phyloP scores from a whole-genome alignment of 768 basidiomycete species.

The Leccinum truebloodii region DNA sequence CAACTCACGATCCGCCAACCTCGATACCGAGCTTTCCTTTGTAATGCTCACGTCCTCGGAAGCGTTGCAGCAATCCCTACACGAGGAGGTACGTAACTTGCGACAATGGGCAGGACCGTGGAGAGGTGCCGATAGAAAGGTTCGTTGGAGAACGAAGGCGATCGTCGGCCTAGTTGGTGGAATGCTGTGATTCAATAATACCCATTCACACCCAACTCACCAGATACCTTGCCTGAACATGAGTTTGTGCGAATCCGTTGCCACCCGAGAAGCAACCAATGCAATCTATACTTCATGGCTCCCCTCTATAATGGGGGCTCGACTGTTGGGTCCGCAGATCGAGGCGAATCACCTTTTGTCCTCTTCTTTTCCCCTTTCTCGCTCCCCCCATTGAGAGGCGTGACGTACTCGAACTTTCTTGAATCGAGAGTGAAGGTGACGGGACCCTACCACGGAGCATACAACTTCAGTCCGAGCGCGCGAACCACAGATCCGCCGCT shows the following conservation, averaged over 20 bases:
- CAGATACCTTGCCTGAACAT: neutral
- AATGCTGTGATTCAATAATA: slow-evolving; percentile 51
- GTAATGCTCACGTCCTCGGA: slow-evolving; percentile 70
- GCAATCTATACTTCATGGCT: slow-evolving; percentile 7
- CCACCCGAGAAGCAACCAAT: neutral
- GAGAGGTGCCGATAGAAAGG: slow-evolving; percentile 57
- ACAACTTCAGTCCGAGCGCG: slow-evolving; percentile 6
- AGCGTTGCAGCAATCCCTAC: slow-evolving; percentile 48
- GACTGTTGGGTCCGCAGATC: slow-evolving; percentile 5
- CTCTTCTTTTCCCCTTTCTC: slow-evolving; percentile 16
- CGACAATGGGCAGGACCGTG: slow-evolving; percentile 53
- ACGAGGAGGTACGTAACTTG: slow-evolving; percentile 55
- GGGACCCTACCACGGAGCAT: slow-evolving; percentile 56
- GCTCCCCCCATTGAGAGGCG: slow-evolving; percentile 16
- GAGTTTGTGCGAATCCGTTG: neutral
- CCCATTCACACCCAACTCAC: slow-evolving; percentile 12
- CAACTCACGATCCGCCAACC: slow-evolving; percentile 85
- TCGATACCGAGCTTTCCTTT: slow-evolving; percentile 92
- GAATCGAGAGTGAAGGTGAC: slow-evolving; percentile 85
- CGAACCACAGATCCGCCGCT: neutral
- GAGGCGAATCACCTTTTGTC: slow-evolving; percentile 2
- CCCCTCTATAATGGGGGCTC: neutral
- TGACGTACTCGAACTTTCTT: slow-evolving; percentile 71
- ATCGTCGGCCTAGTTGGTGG: slow-evolving; percentile 66
- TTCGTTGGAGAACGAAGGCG: slow-evolving; percentile 62